Percentiles rank a stretch among this genome's conserved stretches.
Conservation (phyloP, 176 grass and related monocot genomes). For the Ensete ventricosum region DNA sequence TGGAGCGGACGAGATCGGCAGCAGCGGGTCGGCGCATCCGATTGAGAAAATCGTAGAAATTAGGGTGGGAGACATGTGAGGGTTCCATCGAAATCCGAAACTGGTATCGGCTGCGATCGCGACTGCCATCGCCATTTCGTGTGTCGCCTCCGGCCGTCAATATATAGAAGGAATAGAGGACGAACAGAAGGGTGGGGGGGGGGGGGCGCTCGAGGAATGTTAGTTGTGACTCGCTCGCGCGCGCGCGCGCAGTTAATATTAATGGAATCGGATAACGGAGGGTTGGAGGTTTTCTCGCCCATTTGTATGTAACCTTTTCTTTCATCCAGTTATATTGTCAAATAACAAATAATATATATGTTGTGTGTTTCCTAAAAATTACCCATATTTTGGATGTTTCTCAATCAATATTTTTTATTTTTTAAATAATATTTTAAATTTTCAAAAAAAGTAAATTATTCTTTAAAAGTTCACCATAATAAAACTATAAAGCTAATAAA, state of each 20-base stretch:
- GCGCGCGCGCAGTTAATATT: neutral
- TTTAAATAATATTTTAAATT: too few species aligned
- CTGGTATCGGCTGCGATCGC: constrained; percentile 3
- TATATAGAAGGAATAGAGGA: neutral
- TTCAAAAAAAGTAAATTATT: too few species aligned
- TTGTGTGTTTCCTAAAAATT: too few species aligned
- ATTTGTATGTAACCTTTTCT: too few species aligned
- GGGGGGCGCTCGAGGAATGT: neutral
- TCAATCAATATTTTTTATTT: too few species aligned
- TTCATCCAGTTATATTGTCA: too few species aligned
- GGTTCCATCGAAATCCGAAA: neutral
- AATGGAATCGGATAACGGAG: too few species aligned
- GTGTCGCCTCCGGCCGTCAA: neutral
- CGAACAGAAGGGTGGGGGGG: neutral
- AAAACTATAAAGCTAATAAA: too few species aligned
- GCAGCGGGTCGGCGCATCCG: constrained; percentile 82
- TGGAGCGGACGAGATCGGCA: constrained; percentile 51
- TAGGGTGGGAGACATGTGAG: constrained; percentile 8
- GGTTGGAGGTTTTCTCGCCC: too few species aligned
- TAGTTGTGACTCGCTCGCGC: neutral
- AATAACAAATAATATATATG: too few species aligned
- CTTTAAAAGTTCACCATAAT: too few species aligned
- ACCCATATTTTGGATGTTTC: too few species aligned
- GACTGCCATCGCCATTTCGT: neutral
- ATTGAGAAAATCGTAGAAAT: constrained; percentile 76